Evolutionary conservation across 345 rosid species (phyloP).

Genomic region (Theobroma cacao): DNA sequence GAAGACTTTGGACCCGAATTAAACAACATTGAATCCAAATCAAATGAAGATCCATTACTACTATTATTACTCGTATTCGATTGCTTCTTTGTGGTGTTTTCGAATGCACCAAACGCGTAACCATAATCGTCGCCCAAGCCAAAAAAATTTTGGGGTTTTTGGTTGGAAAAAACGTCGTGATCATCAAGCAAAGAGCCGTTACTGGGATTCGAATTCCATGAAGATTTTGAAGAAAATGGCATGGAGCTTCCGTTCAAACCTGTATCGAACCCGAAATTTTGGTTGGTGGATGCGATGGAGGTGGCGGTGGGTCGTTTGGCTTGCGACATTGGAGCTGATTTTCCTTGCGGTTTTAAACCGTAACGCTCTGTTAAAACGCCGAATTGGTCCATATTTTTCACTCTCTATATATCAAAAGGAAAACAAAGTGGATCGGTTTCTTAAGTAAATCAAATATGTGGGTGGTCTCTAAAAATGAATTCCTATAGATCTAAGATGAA

Average conservation of each 20-base stretch:
- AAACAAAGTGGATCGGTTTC: background rate
- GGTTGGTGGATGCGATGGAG: constrained; percentile 18
- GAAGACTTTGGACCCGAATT: constrained; percentile 32
- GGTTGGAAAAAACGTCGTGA: constrained; percentile 25
- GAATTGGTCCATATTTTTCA: constrained; percentile 62
- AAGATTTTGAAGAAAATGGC: constrained; percentile 21
- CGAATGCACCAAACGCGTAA: constrained; percentile 43
- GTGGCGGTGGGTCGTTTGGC: constrained; percentile 40
- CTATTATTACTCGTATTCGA: constrained; percentile 7
- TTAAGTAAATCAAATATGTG: background rate
- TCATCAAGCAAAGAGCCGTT: constrained; percentile 31
- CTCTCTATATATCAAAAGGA: background rate
- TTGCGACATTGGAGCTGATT: constrained; percentile 83
- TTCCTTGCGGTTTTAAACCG: constrained; percentile 83
- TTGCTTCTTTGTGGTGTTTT: constrained; percentile 25
- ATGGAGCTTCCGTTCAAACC: constrained; percentile 20
- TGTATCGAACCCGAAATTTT: constrained; percentile 22
- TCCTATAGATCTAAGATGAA: background rate
- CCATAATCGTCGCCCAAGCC: constrained; percentile 43
- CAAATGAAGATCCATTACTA: constrained; percentile 36
- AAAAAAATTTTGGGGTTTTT: constrained; percentile 26
- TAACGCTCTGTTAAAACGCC: constrained; percentile 77
- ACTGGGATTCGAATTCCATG: constrained; percentile 33
- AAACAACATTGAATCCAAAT: constrained; percentile 50
- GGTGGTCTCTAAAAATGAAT: background rate